A percentile compares a stretch with the other conserved stretches of the same genome.
Conservation (phyloP, 2,329 filamentous ascomycete species). For the Tetracladium maxilliforme region DNA sequence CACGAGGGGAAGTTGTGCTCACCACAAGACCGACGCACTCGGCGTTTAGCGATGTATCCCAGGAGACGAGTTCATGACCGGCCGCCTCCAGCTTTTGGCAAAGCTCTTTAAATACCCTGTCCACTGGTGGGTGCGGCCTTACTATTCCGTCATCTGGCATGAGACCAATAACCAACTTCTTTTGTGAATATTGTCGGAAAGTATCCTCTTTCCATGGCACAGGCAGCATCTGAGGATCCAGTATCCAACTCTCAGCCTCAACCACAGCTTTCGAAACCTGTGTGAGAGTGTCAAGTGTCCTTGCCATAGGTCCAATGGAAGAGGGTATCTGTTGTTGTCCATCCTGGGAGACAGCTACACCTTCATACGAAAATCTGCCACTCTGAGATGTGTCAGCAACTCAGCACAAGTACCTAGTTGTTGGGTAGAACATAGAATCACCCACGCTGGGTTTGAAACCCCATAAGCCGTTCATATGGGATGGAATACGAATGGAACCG, state of each 20-base stretch:
- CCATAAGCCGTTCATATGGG: slow-evolving; percentile 29
- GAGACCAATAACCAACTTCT: slow-evolving; percentile 32
- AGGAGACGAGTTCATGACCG: slow-evolving; percentile 38
- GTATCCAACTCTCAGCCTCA: slow-evolving; percentile 31
- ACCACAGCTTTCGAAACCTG: slow-evolving; percentile 31
- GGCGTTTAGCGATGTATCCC: slow-evolving; percentile 33
- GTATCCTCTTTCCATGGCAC: slow-evolving; percentile 34
- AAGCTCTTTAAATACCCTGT: slow-evolving; percentile 24
- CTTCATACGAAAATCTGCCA: slow-evolving; percentile 38
- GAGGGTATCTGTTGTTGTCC: slow-evolving; percentile 52
- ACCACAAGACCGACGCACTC: slow-evolving; percentile 42
- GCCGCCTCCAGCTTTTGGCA: slow-evolving; percentile 21
- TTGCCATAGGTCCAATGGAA: slow-evolving; percentile 42
- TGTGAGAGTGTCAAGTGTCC: slow-evolving; percentile 32
- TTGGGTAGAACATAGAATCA: slow-evolving; percentile 1
- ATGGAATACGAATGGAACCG: slow-evolving; percentile 32
- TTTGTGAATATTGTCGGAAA: slow-evolving; percentile 22
- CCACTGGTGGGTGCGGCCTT: slow-evolving; percentile 35
- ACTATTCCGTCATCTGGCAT: slow-evolving; percentile 38
- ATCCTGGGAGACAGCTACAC: slow-evolving; percentile 44
- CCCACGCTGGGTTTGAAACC: slow-evolving; percentile 30
- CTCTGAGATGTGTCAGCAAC: slow-evolving; percentile 22
- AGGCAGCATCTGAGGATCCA: slow-evolving; percentile 36
- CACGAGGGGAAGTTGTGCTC: slow-evolving; percentile 4
- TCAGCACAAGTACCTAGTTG: slow-evolving; percentile 17